Conservation (phyloP, 768 basidiomycete species). For the Pleurotus platypus region DNA sequence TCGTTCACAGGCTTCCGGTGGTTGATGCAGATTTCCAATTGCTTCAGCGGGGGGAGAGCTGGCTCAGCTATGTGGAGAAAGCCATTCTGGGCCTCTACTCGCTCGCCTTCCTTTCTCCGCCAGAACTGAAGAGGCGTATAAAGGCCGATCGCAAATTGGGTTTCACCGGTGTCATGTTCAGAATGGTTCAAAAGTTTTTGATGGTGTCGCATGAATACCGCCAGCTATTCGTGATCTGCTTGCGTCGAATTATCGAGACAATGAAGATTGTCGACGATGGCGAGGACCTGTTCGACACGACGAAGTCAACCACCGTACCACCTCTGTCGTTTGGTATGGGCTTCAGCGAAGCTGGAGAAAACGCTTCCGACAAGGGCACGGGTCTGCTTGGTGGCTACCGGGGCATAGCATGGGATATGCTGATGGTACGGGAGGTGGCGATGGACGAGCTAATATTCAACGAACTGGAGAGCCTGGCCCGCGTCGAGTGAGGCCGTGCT, state of each 20-base stretch:
- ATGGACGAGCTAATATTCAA: slow-evolving; percentile 67
- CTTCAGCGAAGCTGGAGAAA: slow-evolving; percentile 71
- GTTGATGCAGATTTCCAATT: slow-evolving; percentile 71
- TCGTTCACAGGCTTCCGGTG: slow-evolving; percentile 84
- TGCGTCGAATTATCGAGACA: slow-evolving; percentile 69
- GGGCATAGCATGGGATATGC: slow-evolving; percentile 66
- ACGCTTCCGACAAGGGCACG: slow-evolving; percentile 62
- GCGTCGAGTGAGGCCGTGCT: slow-evolving; percentile 47
- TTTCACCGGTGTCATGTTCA: slow-evolving; percentile 65
- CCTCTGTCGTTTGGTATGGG: slow-evolving; percentile 83
- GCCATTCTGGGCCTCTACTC: slow-evolving; percentile 81
- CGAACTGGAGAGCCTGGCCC: slow-evolving; percentile 75
- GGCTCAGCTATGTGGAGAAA: slow-evolving; percentile 80
- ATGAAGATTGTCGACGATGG: slow-evolving; percentile 78
- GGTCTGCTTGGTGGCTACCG: slow-evolving; percentile 73
- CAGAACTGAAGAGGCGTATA: slow-evolving; percentile 66
- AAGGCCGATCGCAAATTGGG: slow-evolving; percentile 65
- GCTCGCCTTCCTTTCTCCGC: slow-evolving; percentile 78
- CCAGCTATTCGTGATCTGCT: slow-evolving; percentile 46
- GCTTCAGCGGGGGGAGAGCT: slow-evolving; percentile 50
- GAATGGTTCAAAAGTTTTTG: slow-evolving; percentile 66
- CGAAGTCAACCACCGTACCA: slow-evolving; percentile 53
- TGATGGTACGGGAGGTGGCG: slow-evolving; percentile 63
- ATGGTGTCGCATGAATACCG: slow-evolving; percentile 48
- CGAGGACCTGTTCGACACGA: slow-evolving; percentile 69